These are phyloP conservation scores for Bauhinia variegata DNA, from an alignment of 306 rosid genomes.

Conservation along the genomic window DNA sequence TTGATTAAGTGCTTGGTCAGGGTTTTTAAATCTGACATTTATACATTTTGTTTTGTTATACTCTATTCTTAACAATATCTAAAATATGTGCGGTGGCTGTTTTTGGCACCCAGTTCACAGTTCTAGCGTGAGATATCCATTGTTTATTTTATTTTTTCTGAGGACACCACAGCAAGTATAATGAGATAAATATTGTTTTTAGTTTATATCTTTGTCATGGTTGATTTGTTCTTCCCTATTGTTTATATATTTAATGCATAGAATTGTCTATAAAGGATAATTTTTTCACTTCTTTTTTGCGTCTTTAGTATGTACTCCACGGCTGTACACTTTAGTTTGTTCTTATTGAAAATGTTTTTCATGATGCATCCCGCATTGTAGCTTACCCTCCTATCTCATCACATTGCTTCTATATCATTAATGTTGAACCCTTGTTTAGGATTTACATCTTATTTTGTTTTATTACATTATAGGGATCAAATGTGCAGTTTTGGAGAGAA, in stretches of 20 bases:
- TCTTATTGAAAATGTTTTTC: neutral
- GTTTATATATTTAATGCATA: conserved; percentile 11
- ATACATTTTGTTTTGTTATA: neutral
- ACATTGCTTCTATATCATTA: conserved; percentile 8
- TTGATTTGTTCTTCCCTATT: conserved; percentile 22
- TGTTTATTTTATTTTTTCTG: conserved; percentile 23
- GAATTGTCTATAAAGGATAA: neutral
- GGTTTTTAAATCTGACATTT: neutral
- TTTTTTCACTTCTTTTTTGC: conserved; percentile 12
- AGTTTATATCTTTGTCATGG: conserved; percentile 1
- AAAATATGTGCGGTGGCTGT: neutral
- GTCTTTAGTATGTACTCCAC: conserved; percentile 9
- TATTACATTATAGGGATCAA: conserved; percentile 58
- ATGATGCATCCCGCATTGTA: conserved; percentile 4
- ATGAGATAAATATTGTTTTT: conserved; percentile 20
- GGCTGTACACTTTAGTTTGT: neutral
- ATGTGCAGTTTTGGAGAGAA: conserved; percentile 77
- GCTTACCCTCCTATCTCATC: conserved; percentile 7
- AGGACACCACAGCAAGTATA: conserved; percentile 11
- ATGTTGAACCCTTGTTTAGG: conserved; percentile 14
- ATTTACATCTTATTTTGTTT: conserved; percentile 17
- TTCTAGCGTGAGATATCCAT: conserved; percentile 25
- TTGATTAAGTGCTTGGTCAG: conserved; percentile 27
- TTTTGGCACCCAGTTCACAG: neutral
- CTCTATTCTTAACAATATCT: neutral